phyloP scores from a whole-genome alignment of 108 stramenopile species.

The Craspedostauros australis region DNA sequence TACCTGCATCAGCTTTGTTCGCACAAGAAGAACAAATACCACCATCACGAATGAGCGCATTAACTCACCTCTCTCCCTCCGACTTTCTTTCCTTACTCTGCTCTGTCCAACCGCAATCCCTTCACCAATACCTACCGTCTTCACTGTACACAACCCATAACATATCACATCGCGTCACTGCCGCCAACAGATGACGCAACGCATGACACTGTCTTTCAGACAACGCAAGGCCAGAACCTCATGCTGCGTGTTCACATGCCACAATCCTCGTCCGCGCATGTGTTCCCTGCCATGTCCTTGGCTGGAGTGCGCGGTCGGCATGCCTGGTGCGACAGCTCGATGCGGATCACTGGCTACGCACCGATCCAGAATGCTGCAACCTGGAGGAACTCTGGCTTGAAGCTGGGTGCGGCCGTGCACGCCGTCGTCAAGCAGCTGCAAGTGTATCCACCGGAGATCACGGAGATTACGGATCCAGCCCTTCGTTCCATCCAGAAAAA shows the following conservation, averaged over 20 bases:
- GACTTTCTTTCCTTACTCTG: conserved; percentile 5
- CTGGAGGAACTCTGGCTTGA: conserved; percentile 44
- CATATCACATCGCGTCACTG: no score
- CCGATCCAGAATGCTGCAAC: conserved; percentile 47
- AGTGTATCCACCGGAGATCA: conserved; percentile 60
- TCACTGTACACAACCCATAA: no score
- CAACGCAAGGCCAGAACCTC: conserved; percentile 56
- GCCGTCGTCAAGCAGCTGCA: conserved; percentile 73
- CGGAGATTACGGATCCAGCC: conserved; percentile 56
- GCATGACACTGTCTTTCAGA: conserved; percentile 83
- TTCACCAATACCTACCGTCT: no score
- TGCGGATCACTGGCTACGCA: conserved; percentile 61
- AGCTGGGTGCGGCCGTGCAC: conserved; percentile 66
- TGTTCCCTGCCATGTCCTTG: conserved; percentile 57
- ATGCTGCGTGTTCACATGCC: conserved; percentile 69
- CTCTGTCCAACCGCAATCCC: no score
- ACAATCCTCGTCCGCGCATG: conserved; percentile 7
- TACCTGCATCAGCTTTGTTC: no score
- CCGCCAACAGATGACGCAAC: conserved; percentile 52
- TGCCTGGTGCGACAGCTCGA: conserved; percentile 55
- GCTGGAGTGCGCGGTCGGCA: conserved; percentile 68
- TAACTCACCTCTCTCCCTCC: conserved; percentile 5
- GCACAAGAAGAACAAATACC: no score
- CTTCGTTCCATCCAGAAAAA: conserved; percentile 40
- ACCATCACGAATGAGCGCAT: background rate